Evolutionary conservation across 129 eudicot species (phyloP), one percentile per base, ranked within the genome.

Genomic region (Centrapalus pauciflorus): DNA sequence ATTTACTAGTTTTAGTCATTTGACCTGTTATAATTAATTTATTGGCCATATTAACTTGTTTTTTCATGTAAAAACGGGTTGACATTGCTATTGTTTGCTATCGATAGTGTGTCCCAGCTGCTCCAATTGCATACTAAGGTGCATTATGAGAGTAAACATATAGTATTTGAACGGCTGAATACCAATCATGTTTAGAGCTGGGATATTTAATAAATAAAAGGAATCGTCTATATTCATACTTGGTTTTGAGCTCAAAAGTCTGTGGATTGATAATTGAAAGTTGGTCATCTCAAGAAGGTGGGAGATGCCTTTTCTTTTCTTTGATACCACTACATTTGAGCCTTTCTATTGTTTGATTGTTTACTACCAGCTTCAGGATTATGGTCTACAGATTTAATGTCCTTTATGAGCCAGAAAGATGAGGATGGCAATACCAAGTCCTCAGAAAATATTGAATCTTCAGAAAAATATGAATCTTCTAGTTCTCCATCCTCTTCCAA

Each of bases 331-430:
- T 20, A n/a, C 9, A 26, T 43, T 5, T 45, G 58, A 59, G 50
- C 50, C 24, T 8, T 10, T 17, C 32, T 52, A 21, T 50, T 23
- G 8, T 30, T n/a, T 55, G 66, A 24, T 61, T 25, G 56, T 62
- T 58, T 71, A 30, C 9, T 64, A 24, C 24, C 74, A 87, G 90
- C 83, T 66, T 73, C 96, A 50, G 95, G 96, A 73, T 32, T 81
- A 61, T 80, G 84, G 95, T 73, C 95, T 30, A 76, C 85, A 23
- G 61, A 88, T 77, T 57, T 75, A 57, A 84, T 82, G 83, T 77
- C 84, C 25, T 82, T 89, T 64, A 78, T 82, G 74, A 96, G 95
- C 32, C 82, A 80, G 35, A 82, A 77, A 82, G 78, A 50, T 24
- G 98, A 50, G 38, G 89, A 85, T 38, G 69, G 40, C 28, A 82